phyloP scores from a whole-genome alignment of 192 early-diverging fungal species.

The Coemansia sp. region DNA sequence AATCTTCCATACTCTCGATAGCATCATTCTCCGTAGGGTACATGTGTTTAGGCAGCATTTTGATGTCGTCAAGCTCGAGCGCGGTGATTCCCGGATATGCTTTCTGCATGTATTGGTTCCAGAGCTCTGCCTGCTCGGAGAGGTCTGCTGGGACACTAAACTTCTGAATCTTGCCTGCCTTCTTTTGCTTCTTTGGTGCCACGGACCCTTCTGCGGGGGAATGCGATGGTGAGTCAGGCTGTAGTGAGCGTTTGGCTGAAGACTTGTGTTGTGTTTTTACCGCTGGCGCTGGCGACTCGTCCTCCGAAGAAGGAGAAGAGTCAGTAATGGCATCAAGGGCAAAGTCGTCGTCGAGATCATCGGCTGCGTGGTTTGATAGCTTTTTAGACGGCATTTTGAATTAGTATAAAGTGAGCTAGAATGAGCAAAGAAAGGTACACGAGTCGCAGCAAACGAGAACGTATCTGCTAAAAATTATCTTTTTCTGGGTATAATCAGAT shows the following conservation, averaged over 20 bases:
- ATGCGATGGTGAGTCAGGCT: slow-evolving; percentile 1
- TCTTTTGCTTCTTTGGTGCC: slow-evolving; percentile 2
- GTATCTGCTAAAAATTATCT: too few species aligned
- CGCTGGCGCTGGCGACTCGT: not conserved
- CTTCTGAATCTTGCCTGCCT: not conserved
- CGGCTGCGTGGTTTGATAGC: slow-evolving; percentile 11
- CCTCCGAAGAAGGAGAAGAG: not conserved
- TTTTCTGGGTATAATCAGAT: too few species aligned
- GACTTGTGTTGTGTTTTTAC: not conserved
- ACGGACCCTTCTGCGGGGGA: not conserved
- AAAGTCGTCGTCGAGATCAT: slow-evolving; percentile 49
- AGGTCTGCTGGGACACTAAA: slow-evolving; percentile 16
- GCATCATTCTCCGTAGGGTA: slow-evolving; percentile 8
- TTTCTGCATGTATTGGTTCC: slow-evolving; percentile 49
- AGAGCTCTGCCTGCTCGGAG: slow-evolving; percentile 25
- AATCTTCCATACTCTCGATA: slow-evolving; percentile 12
- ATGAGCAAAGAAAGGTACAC: too few species aligned
- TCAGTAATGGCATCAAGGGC: slow-evolving; percentile 19
- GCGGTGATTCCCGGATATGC: slow-evolving; percentile 29
- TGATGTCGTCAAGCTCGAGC: slow-evolving; percentile 31
- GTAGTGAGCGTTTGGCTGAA: slow-evolving; percentile 13
- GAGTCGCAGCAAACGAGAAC: too few species aligned
- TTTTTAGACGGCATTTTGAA: not conserved
- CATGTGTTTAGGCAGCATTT: slow-evolving; percentile 23
- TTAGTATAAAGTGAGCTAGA: slow-evolving; percentile 18